Percentiles rank a stretch among this genome's conserved stretches.
Evolutionary conservation across 1,284 basidiomycete species (phyloP).

Genomic region (Rhizopogon hawkerae): DNA sequence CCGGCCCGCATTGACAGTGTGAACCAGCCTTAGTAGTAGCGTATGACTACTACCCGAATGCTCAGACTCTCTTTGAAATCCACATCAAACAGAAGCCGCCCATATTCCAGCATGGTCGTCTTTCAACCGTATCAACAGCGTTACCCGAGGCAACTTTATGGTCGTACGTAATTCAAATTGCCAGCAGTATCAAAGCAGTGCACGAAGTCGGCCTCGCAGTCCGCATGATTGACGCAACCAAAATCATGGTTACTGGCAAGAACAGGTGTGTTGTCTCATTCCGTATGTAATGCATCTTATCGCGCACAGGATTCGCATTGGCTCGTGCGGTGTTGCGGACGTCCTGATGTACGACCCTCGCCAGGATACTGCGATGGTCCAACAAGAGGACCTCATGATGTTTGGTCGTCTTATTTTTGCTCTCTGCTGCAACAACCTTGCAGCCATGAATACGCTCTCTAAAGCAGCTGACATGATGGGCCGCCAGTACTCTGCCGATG

Average conservation of each 20-base stretch:
- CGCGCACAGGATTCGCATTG: constrained; percentile 59
- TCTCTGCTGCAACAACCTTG: constrained; percentile 64
- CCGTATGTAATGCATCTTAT: not conserved
- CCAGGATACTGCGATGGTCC: constrained; percentile 51
- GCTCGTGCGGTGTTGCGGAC: constrained; percentile 80
- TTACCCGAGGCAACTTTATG: constrained; percentile 80
- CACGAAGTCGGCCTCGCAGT: constrained; percentile 81
- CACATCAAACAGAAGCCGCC: constrained; percentile 48
- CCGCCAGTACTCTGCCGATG: constrained; percentile 71
- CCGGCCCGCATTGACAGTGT: constrained; percentile 9
- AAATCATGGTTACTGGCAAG: constrained; percentile 83
- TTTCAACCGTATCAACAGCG: constrained; percentile 28
- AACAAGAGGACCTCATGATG: constrained; percentile 85
- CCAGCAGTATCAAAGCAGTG: constrained; percentile 77
- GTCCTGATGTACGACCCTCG: constrained; percentile 70
- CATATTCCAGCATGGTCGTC: constrained; percentile 36
- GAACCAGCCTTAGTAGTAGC: constrained; percentile 80
- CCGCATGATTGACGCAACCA: constrained; percentile 79
- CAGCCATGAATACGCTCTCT: constrained; percentile 56
- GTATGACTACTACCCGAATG: constrained; percentile 85
- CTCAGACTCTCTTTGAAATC: constrained; percentile 74
- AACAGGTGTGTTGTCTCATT: constrained; percentile 54
- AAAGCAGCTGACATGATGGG: constrained; percentile 75
- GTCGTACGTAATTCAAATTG: constrained; percentile 91
- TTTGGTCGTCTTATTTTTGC: constrained; percentile 82